Conservation (phyloP, 1,284 basidiomycete species). For the Amylostereum chailletii region DNA sequence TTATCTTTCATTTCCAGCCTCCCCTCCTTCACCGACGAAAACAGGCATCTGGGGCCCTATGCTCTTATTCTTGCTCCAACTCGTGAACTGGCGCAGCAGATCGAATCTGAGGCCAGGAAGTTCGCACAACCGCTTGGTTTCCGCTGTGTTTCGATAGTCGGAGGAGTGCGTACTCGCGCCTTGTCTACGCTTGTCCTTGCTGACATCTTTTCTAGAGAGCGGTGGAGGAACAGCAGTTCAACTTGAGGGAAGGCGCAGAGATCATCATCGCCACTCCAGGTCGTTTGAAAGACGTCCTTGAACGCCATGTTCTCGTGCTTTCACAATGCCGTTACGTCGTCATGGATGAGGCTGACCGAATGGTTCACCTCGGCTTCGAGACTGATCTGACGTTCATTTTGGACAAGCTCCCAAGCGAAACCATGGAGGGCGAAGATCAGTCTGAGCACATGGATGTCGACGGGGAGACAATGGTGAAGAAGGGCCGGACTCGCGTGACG, state of each 20-base stretch:
- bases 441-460: constrained; percentile 60
- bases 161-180: constrained; percentile 59
- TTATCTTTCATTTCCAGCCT: constrained; percentile 86
- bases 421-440: constrained; percentile 77
- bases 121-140: constrained; percentile 86
- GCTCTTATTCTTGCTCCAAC: constrained; percentile 93
- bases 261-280: constrained; percentile 98
- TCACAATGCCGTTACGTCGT: constrained; percentile 97
- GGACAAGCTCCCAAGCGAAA: constrained; percentile 82
- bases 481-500: constrained; percentile 78
- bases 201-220: constrained; percentile 39
- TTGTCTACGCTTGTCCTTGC: constrained; percentile 4
- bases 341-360: constrained; percentile 99
- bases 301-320: constrained; percentile 90
- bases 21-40: constrained; percentile 83
- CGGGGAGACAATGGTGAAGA: constrained; percentile 54
- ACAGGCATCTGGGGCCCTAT: constrained; percentile 88
- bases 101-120: constrained; percentile 87
- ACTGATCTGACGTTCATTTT: constrained; percentile 91
- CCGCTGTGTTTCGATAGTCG: constrained; percentile 94
- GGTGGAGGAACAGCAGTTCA: constrained; percentile 96
- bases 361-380: constrained; percentile 98
- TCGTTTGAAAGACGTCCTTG: constrained; percentile 94
- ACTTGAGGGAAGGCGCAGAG: constrained; percentile 90
- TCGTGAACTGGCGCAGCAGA: constrained; percentile 96